Conservation (phyloP, 345 rosid genomes). For the Triadica sebifera region DNA sequence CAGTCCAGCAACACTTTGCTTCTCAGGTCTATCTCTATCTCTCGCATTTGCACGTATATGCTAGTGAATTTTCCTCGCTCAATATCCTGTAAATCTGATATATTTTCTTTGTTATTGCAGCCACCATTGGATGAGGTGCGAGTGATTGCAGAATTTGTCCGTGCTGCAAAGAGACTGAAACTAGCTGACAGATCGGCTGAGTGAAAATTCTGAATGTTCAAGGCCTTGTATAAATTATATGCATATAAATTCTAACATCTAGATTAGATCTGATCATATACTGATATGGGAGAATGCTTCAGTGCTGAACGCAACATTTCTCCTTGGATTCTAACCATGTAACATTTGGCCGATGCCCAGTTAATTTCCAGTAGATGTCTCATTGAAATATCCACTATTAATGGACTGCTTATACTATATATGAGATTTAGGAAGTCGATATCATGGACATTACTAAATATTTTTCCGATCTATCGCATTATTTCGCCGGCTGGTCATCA, state of each 20-base stretch:
- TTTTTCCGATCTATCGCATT: too few relatives aligned
- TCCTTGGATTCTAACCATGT: conserved; percentile 33
- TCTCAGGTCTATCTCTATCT: conserved; percentile 43
- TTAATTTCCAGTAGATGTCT: conserved; percentile 5
- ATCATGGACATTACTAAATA: too few relatives aligned
- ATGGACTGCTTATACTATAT: too few relatives aligned
- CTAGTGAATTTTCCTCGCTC: background rate
- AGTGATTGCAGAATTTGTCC: conserved; percentile 42
- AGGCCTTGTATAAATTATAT: conserved; percentile 27
- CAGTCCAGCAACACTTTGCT: conserved; percentile 48
- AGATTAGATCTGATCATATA: conserved; percentile 38
- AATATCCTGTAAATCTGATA: too few relatives aligned
- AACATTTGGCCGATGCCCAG: background rate
- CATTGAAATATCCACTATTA: background rate
- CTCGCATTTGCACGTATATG: background rate
- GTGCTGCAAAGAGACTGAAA: conserved; percentile 35
- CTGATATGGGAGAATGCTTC: conserved; percentile 23
- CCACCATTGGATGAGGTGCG: conserved; percentile 39
- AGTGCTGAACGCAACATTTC: background rate
- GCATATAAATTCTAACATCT: conserved; percentile 42
- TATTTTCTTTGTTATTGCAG: conserved; percentile 17
- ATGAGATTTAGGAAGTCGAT: too few relatives aligned
- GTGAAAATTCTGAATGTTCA: conserved; percentile 20
- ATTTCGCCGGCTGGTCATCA: too few relatives aligned
- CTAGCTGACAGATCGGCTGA: conserved; percentile 1